phyloP scores from a whole-genome alignment of 1,139 yeast species.

The Geotrichum klebahnii region DNA sequence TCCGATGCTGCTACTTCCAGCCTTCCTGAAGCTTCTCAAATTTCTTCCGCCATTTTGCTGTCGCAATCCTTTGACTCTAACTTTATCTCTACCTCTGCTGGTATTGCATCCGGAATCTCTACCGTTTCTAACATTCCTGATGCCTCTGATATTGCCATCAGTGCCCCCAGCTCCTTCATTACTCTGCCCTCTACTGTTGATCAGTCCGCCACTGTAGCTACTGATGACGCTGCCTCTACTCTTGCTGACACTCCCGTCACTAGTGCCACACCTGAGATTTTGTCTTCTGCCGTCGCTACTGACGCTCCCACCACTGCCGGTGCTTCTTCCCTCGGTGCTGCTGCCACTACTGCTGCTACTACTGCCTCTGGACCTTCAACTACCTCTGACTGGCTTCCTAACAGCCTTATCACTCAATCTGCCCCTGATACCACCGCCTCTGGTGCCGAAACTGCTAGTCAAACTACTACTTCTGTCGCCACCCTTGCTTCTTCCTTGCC shows the following conservation, averaged over 20 bases:
- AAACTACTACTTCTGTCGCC: conserved; percentile 25
- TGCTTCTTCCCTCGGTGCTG: no score
- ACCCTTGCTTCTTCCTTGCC: conserved; percentile 38
- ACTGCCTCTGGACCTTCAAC: conserved; percentile 14
- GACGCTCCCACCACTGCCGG: no score
- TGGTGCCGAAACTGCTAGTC: conserved; percentile 16
- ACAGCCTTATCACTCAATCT: conserved; percentile 19
- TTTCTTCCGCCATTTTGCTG: not conserved
- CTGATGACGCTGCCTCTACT: no score
- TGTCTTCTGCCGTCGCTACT: no score
- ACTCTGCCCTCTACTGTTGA: conserved; percentile 16
- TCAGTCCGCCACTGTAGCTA: no score
- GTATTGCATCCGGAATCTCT: conserved; percentile 5
- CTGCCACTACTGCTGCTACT: conserved; percentile 7
- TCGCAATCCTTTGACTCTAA: conserved; percentile 4
- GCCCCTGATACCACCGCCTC: conserved; percentile 11
- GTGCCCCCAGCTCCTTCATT: conserved; percentile 12
- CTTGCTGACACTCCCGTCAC: no score
- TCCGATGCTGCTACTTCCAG: no score
- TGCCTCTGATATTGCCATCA: conserved; percentile 1
- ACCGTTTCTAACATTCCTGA: conserved; percentile 15
- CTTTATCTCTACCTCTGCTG: conserved; percentile 4
- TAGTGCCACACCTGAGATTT: not conserved
- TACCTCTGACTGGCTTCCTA: conserved; percentile 21
- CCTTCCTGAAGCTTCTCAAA: conserved; percentile 1